Evolutionary conservation across 2,329 filamentous ascomycete species (phyloP), one percentile per base, ranked within the genome.

Genomic region (Decorospora gaudefroyi): DNA sequence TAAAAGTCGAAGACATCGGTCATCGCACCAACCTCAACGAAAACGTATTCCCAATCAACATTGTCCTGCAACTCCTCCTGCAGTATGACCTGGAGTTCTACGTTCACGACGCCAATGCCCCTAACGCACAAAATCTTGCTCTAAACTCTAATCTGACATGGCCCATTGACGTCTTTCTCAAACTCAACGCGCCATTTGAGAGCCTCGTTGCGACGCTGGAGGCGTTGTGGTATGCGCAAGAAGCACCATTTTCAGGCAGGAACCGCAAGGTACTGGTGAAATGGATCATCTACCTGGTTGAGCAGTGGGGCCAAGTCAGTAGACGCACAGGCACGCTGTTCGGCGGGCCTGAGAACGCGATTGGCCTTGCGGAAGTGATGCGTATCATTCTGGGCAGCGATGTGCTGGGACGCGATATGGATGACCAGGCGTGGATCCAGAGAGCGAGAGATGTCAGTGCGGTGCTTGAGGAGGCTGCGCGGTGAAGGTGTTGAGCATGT

Each of bases 131-230:
- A 8, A 49, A 53, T 17, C 52, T 56, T 6, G 46, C 55, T 8
- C 45, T 51, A 22, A 62, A 59, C 31, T 28, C 55, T 0, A 63
- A 61, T 28, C 58, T 76, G 4, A 78, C 74, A 22, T 86, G 83
- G 83, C 79, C 84, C 2, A 74, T 85, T 12, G 83, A 88, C 60
- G 73, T 86, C 2, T 83, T 88, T 62, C 68, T 87, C 18, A 78
- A 81, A 38, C 76, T 87, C 1, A 77, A 80, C 2, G 79, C 86
- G 12, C 73, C 82, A 0, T 78, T 79, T 47, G 85, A 88, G 59
- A 74, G 76, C 6, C 69, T 88, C 7, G 77, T 87, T 56, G 74
- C 78, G 1, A 78, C 83, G 2, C 72, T 88, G 7, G 85, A 88
- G 62, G 72, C 74, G 18, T 80, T 87, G 69, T 87, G 83, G 72